Evolutionary conservation across 139 green algal genomes (phyloP).

Genomic region (Chlorella sorokiniana): DNA sequence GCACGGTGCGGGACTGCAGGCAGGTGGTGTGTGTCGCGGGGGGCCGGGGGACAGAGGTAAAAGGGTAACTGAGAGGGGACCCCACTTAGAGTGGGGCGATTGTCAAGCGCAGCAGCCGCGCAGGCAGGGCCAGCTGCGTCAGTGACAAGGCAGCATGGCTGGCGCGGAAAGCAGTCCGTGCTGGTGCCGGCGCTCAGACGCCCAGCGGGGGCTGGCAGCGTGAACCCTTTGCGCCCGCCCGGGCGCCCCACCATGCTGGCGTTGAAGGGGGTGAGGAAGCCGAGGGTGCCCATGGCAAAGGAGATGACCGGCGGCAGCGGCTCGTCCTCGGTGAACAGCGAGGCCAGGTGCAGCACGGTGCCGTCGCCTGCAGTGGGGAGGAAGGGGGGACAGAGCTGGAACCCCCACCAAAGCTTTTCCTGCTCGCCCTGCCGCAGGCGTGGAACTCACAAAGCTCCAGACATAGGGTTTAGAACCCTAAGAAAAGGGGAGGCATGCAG

Average conservation of each 20-base stretch:
- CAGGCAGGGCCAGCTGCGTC: background rate
- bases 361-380: conserved; percentile 53
- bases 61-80: background rate
- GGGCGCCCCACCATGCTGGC: conserved; percentile 64
- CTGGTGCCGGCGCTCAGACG: too few relatives aligned
- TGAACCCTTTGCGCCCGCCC: background rate
- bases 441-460: too few relatives aligned
- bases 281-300: conserved; percentile 92
- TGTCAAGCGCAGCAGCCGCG: background rate
- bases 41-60: background rate
- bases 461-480: too few relatives aligned
- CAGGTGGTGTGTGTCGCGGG: background rate
- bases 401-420: too few relatives aligned
- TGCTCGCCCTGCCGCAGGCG: too few relatives aligned
- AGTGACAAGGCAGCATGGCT: background rate
- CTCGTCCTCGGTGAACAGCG: conserved; percentile 78
- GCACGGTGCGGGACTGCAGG: conserved; percentile 40
- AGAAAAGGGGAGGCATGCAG: too few relatives aligned
- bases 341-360: conserved; percentile 86
- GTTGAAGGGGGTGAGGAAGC: conserved; percentile 93
- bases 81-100: background rate
- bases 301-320: conserved; percentile 84
- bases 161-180: background rate
- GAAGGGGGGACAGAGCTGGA: background rate
- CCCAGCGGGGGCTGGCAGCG: too few relatives aligned